Conservation (phyloP, 163 green algal genomes). For the Prototheca cutis region DNA sequence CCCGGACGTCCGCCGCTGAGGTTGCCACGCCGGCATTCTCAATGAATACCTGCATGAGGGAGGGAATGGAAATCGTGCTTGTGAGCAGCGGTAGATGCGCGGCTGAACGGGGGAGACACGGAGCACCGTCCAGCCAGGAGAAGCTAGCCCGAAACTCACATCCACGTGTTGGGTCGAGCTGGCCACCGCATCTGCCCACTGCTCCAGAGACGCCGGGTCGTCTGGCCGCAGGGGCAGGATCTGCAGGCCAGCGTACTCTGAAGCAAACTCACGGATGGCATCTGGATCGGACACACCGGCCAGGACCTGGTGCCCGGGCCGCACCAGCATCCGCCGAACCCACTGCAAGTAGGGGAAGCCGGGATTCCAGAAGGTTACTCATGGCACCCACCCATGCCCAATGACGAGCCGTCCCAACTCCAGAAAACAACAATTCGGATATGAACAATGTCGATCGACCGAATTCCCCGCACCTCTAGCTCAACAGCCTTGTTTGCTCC, state of each 20-base stretch:
- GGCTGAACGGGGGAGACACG: too few relatives aligned
- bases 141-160: not conserved
- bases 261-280: not conserved
- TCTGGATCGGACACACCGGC: not conserved
- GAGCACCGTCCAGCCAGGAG: too few relatives aligned
- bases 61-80: not conserved
- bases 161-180: constrained; percentile 12
- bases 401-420: too few relatives aligned
- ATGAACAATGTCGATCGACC: not conserved
- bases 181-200: constrained; percentile 9
- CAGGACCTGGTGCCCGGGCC: not conserved
- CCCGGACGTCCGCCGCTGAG: not conserved
- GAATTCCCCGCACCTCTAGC: not conserved
- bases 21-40: not conserved
- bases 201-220: constrained; percentile 4
- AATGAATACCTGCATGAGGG: constrained; percentile 13
- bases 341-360: not conserved
- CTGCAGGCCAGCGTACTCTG: not conserved
- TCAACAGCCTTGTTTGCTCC: not conserved
- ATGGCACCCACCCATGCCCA: too few relatives aligned
- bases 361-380: not conserved
- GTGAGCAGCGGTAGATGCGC: not conserved
- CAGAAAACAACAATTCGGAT: too few relatives aligned
- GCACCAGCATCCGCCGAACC: not conserved
- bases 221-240: constrained; percentile 5